A percentile compares a stretch with the other conserved stretches of the same genome.
Conservation (phyloP, 306 rosid genomes). For the Castanopsis chinensis region DNA sequence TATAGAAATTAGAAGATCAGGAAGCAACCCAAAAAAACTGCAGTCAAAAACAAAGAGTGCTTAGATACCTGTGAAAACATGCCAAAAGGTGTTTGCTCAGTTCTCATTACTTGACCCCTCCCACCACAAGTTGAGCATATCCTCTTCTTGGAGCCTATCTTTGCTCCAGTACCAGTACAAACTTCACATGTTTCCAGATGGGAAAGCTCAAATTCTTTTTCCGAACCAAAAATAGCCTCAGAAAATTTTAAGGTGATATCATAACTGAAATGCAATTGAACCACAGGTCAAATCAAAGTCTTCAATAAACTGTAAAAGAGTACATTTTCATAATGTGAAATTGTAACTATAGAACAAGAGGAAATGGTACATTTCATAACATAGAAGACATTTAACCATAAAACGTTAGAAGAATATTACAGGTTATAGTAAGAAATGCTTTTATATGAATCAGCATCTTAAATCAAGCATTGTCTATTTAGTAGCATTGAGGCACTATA, state of each 20-base stretch:
- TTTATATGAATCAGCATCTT: neutral
- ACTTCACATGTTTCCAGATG: conserved; percentile 95
- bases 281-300: conserved; percentile 26
- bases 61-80: conserved; percentile 87
- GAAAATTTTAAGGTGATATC: conserved; percentile 80
- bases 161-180: conserved; percentile 87
- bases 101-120: conserved; percentile 99
- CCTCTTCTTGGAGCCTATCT: conserved; percentile 80
- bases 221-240: conserved; percentile 90
- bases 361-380: neutral
- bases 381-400: neutral
- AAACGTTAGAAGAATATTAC: neutral
- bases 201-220: conserved; percentile 88
- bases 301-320: neutral
- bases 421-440: too few relatives aligned
- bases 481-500: neutral
- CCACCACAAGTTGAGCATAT: conserved; percentile 98
- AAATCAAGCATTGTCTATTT: neutral
- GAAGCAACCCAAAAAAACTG: conserved; percentile 1
- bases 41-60: conserved; percentile 14
- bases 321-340: neutral
- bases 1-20: conserved; percentile 2
- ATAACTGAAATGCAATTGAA: conserved; percentile 63
- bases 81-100: conserved; percentile 99
- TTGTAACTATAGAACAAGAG: conserved; percentile 6